These are phyloP conservation scores for Tulasnella sp. DNA, from an alignment of 768 basidiomycete genomes.

Conservation along the genomic window DNA sequence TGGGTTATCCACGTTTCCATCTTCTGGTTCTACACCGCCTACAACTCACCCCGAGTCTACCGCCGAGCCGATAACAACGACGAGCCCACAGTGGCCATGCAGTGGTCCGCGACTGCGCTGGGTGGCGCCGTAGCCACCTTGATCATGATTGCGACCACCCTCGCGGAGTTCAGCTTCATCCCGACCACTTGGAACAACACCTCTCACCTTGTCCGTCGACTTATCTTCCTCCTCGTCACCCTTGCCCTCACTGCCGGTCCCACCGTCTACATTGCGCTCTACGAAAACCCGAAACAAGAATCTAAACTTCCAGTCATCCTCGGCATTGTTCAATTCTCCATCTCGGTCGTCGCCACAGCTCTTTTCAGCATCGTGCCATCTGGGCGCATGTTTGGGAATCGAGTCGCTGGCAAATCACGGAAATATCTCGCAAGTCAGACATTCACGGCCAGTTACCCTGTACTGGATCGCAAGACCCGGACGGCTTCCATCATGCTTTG, in stretches of 20 bases:
- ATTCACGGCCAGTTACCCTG: conserved; percentile 92
- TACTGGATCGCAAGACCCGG: conserved; percentile 55
- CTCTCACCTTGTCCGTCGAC: conserved; percentile 85
- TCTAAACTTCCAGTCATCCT: conserved; percentile 78
- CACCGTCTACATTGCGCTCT: conserved; percentile 89
- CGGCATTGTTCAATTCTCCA: conserved; percentile 93
- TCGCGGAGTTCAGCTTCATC: conserved; percentile 94
- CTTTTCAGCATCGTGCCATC: conserved; percentile 90
- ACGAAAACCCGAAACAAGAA: conserved; percentile 51
- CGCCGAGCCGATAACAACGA: conserved; percentile 14
- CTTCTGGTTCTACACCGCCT: conserved; percentile 94
- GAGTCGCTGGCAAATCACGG: conserved; percentile 87
- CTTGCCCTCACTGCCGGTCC: conserved; percentile 88
- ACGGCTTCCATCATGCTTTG: conserved; percentile 74
- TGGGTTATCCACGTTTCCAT: conserved; percentile 96
- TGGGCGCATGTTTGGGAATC: conserved; percentile 97
- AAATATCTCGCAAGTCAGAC: conserved; percentile 99
- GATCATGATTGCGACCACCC: conserved; percentile 93
- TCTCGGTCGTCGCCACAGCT: conserved; percentile 76
- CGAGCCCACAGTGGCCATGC: conserved; percentile 54
- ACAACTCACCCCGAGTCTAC: conserved; percentile 86
- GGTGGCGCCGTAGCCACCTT: conserved; percentile 93
- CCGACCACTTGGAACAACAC: conserved; percentile 99
- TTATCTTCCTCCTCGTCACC: conserved; percentile 83
- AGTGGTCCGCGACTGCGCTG: conserved; percentile 88